These are phyloP conservation scores for Fusarium concolor DNA, from an alignment of 2,329 filamentous ascomycete species.

Conservation along the genomic window DNA sequence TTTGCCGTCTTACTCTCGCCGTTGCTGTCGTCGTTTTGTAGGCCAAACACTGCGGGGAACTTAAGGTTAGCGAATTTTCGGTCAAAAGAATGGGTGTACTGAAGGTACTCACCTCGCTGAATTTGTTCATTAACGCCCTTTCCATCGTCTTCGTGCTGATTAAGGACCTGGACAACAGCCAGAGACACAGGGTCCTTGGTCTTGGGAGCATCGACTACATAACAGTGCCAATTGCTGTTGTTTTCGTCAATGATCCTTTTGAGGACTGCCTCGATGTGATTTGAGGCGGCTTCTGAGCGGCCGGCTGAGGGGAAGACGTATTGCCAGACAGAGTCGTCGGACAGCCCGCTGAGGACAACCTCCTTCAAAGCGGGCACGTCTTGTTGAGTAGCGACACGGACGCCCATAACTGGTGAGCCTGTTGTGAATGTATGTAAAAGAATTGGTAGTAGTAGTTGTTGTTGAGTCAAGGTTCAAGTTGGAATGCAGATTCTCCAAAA, in stretches of 20 bases:
- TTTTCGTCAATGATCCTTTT: constrained; percentile 20
- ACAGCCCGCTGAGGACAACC: constrained; percentile 31
- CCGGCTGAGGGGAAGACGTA: constrained; percentile 28
- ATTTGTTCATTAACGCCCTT: constrained; percentile 25
- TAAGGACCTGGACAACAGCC: constrained; percentile 24
- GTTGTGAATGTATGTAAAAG: neutral
- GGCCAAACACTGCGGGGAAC: constrained; percentile 15
- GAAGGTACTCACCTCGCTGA: constrained; percentile 9
- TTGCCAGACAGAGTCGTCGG: constrained; percentile 30
- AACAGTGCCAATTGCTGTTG: constrained; percentile 30
- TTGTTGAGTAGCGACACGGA: constrained; percentile 28
- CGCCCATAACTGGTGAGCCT: constrained; percentile 16
- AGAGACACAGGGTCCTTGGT: constrained; percentile 32
- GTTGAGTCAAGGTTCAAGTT: neutral
- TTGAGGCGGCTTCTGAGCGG: constrained; percentile 10
- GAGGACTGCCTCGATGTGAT: constrained; percentile 25
- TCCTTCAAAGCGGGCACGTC: constrained; percentile 35
- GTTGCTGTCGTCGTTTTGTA: constrained; percentile 2
- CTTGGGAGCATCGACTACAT: constrained; percentile 28
- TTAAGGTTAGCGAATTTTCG: constrained; percentile 1
- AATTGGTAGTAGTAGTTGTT: neutral
- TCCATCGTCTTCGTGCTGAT: constrained; percentile 24
- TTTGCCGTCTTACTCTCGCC: constrained; percentile 29
- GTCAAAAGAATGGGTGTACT: neutral
- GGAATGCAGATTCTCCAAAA: neutral